Base-by-base conservation (phyloP, 805 yeast genomes). In the Komagataella kurtzmanii region DNA sequence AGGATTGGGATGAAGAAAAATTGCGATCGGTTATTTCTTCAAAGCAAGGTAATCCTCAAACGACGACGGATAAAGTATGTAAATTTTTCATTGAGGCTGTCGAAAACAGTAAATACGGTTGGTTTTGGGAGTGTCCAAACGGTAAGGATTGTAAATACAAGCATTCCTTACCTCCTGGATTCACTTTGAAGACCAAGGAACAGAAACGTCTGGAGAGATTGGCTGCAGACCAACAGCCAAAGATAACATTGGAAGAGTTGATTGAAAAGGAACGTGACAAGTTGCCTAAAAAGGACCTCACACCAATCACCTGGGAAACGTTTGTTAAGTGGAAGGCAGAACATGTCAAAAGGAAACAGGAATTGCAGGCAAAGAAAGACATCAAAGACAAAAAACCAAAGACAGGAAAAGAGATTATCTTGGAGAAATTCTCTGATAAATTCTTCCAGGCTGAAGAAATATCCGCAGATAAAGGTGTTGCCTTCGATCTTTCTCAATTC, bases 41-140 rank as follows among this genome's bases (percentile, higher is more conserved):
- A 51, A 93, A 93, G 70, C 97, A 90, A 61, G 98, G 99, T 50
- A 93, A 93, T 65, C 89, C 84, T 52, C 81, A 81, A 65, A 88
- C 97, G 8, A 89, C 97, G 12, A 93, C 99, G 0, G 97, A 91
- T 57, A 93, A 79, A 58, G 87, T 93, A 49, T 93, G 99, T 77
- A 93, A 90, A 66, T 80, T 67, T 68, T 95, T 93, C 71, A 87
- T 93, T 57, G 96, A 89, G 54, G 98, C 99, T 0, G 97, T 93
- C 53, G 99, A 93, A 65, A 88, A 89, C 63, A 93, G 91, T 53
- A 91, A 91, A 65, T 93, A 93, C 65, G 99, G 99, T 63, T 93
- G 99, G 99, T 90, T 93, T 69, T 93, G 99, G 99, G 75, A 77
- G 18, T 93, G 99, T 73, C 99, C 99, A 24, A 88, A 88, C 59